Evolutionary conservation across 768 basidiomycete genomes (phyloP).

Genomic region (Trametes gibbosa): DNA sequence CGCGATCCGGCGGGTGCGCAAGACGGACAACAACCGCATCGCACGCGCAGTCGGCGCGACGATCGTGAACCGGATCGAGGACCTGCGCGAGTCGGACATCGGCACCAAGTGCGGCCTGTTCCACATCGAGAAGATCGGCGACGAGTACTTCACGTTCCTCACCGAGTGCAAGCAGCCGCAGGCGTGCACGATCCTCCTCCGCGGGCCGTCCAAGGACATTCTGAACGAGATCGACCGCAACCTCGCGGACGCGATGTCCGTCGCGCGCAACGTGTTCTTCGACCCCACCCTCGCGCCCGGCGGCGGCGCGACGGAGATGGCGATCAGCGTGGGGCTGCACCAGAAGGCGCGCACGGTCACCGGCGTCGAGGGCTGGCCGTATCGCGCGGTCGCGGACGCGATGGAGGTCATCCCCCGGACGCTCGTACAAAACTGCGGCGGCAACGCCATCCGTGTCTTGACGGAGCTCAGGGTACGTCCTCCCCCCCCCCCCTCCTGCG

Average conservation of each 20-base stretch:
- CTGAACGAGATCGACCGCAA: slow-evolving; percentile 98
- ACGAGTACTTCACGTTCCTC: slow-evolving; percentile 99
- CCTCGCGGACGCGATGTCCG: slow-evolving; percentile 95
- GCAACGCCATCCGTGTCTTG: slow-evolving; percentile 89
- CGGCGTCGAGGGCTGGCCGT: slow-evolving; percentile 90
- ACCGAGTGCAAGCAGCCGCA: slow-evolving; percentile 89
- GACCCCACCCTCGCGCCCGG: slow-evolving; percentile 93
- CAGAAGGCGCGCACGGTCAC: slow-evolving; percentile 75
- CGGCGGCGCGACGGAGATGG: slow-evolving; percentile 98
- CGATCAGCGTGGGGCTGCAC: slow-evolving; percentile 84
- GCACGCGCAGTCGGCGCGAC: slow-evolving; percentile 94
- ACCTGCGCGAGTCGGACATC: slow-evolving; percentile 87
- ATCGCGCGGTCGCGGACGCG: slow-evolving; percentile 89
- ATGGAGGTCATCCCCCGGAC: slow-evolving; percentile 98
- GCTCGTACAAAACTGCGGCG: slow-evolving; percentile 91
- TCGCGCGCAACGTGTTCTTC: slow-evolving; percentile 96
- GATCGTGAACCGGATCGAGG: slow-evolving; percentile 95
- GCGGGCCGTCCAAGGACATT: slow-evolving; percentile 97
- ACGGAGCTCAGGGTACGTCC: slow-evolving; percentile 84
- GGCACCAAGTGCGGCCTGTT: slow-evolving; percentile 96
- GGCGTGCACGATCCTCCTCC: slow-evolving; percentile 96
- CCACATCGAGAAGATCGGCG: slow-evolving; percentile 94
- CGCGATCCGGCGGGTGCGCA: slow-evolving; percentile 95
- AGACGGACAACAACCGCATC: slow-evolving; percentile 98
- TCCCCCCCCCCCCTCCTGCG: background rate